These are phyloP conservation scores for Fusarium liriodendri DNA, from an alignment of 2,329 filamentous ascomycete genomes.

Conservation along the genomic window DNA sequence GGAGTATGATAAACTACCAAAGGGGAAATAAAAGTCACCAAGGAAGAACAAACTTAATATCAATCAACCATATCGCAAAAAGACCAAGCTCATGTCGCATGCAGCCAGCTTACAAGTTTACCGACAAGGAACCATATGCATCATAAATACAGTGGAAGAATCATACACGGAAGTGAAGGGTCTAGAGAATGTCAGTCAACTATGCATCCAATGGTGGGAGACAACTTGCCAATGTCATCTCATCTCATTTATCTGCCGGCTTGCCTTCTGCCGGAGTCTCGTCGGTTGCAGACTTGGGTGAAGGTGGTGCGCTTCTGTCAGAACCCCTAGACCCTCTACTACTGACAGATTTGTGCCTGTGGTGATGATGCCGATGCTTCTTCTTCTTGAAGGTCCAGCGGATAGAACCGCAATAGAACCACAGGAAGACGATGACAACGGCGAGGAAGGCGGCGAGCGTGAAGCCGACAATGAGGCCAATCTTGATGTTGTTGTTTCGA, in stretches of 20 bases:
- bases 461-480: conserved; percentile 57
- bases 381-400: conserved; percentile 47
- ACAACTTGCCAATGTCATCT: not conserved
- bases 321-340: conserved; percentile 50
- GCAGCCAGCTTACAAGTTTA: not conserved
- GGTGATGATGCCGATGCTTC: conserved; percentile 23
- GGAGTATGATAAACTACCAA: not conserved
- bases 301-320: conserved; percentile 30
- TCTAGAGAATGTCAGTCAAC: conserved; percentile 3
- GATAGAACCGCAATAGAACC: conserved; percentile 54
- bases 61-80: not conserved
- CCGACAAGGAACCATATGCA: not conserved
- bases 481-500: conserved; percentile 54
- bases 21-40: not conserved
- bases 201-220: not conserved
- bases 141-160: conserved; percentile 19
- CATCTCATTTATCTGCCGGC: conserved; percentile 26
- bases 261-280: conserved; percentile 28
- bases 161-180: conserved; percentile 20
- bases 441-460: conserved; percentile 54
- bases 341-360: conserved; percentile 43
- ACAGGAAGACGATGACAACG: conserved; percentile 52
- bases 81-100: not conserved
- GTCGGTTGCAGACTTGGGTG: conserved; percentile 18
- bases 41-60: conserved; percentile 1